phyloP scores from a whole-genome alignment of 164 flowering plant genomes.

The Chimonanthus praecox region DNA sequence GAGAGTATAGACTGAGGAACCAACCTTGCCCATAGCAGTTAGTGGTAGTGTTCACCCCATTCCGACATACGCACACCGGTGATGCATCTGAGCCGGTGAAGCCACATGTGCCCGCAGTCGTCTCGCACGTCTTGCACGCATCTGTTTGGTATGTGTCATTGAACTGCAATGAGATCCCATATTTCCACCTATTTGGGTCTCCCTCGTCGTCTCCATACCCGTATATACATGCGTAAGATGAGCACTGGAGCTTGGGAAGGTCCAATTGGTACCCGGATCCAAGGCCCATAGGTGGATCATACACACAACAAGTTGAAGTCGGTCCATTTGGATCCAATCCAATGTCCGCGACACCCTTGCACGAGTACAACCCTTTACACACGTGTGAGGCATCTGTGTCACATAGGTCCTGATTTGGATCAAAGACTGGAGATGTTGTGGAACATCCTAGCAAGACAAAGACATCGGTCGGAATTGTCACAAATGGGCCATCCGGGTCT shows the following conservation, averaged over 20 bases:
- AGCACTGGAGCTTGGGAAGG: constrained; percentile 64
- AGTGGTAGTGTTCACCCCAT: constrained; percentile 43
- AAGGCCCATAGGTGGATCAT: constrained; percentile 27
- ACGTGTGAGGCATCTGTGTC: constrained; percentile 38
- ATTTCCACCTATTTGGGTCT: constrained; percentile 54
- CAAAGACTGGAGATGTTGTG: constrained; percentile 50
- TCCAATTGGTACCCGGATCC: constrained; percentile 38
- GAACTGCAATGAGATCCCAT: constrained; percentile 43
- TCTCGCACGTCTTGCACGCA: constrained; percentile 46
- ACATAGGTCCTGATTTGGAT: constrained; percentile 34
- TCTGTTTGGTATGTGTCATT: constrained; percentile 28
- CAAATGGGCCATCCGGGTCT: constrained; percentile 44
- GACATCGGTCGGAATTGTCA: constrained; percentile 18
- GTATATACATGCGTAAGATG: constrained; percentile 51
- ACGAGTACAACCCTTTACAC: constrained; percentile 55
- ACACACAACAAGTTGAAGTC: constrained; percentile 54
- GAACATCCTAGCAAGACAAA: constrained; percentile 66
- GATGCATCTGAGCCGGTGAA: constrained; percentile 28
- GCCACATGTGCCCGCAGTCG: constrained; percentile 56
- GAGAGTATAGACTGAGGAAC: background rate
- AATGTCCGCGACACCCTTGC: constrained; percentile 50
- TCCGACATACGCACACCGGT: constrained; percentile 46
- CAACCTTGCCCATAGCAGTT: constrained; percentile 58
- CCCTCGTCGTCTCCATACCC: constrained; percentile 49
- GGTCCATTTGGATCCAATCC: constrained; percentile 52